Conservation (phyloP, 768 basidiomycete genomes). For the Tylopilus balloui region DNA sequence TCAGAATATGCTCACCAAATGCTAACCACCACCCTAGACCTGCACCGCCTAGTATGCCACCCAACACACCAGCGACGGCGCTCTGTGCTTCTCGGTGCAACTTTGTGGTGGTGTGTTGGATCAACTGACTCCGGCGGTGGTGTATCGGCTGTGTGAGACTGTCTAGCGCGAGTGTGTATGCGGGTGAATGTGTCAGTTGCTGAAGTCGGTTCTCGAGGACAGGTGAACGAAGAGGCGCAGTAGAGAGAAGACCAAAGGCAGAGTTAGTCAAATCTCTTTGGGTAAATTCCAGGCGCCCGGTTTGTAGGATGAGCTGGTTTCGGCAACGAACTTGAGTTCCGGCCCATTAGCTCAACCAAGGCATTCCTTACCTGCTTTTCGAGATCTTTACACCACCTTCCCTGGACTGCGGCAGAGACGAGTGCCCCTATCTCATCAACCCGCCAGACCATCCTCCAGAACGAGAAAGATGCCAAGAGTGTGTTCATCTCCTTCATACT, state of each 20-base stretch:
- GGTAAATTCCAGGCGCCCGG: slow-evolving; percentile 50
- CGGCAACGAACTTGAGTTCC: background rate
- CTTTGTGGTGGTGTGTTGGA: slow-evolving; percentile 48
- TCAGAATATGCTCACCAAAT: slow-evolving; percentile 38
- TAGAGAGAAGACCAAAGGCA: slow-evolving; percentile 37
- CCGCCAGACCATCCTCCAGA: slow-evolving; percentile 38
- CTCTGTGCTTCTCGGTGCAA: slow-evolving; percentile 65
- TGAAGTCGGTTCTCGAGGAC: slow-evolving; percentile 56
- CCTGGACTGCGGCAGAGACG: slow-evolving; percentile 30
- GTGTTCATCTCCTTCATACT: slow-evolving; percentile 28
- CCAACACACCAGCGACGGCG: slow-evolving; percentile 46
- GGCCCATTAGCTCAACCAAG: background rate
- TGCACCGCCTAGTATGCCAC: slow-evolving; percentile 45
- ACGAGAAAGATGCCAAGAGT: slow-evolving; percentile 33
- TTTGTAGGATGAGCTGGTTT: slow-evolving; percentile 56
- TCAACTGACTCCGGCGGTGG: slow-evolving; percentile 49
- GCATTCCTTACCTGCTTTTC: slow-evolving; percentile 44
- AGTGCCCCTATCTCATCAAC: slow-evolving; percentile 38
- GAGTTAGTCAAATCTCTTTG: slow-evolving; percentile 43
- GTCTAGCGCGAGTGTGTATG: slow-evolving; percentile 40
- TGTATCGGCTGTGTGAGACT: slow-evolving; percentile 50
- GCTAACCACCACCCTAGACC: slow-evolving; percentile 54
- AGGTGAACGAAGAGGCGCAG: slow-evolving; percentile 42
- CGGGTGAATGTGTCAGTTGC: slow-evolving; percentile 47
- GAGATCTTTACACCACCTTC: slow-evolving; percentile 41